Percentiles rank a stretch among this genome's conserved stretches.
Conservation (phyloP, 1,284 basidiomycete species). For the Volvariella volvacea region DNA sequence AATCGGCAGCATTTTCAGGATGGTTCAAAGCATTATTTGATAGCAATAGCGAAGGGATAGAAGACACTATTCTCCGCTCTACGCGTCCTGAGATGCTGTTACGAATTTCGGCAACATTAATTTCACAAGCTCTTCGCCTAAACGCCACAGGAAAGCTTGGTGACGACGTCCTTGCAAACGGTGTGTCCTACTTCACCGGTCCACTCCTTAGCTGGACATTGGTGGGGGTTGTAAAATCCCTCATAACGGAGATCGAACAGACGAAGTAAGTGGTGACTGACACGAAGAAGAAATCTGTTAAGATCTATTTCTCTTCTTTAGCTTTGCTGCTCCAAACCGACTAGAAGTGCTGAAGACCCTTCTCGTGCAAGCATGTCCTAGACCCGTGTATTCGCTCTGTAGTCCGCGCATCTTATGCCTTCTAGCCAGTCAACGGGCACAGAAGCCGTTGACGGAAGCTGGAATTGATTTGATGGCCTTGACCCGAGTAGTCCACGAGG, state of each 20-base stretch:
- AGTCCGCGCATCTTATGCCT: constrained; percentile 48
- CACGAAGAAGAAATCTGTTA: constrained; percentile 1
- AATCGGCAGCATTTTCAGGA: constrained; percentile 40
- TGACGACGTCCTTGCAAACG: constrained; percentile 59
- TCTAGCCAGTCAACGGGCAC: constrained; percentile 22
- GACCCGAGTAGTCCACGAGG: background rate
- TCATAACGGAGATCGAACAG: constrained; percentile 54
- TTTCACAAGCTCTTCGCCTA: constrained; percentile 52
- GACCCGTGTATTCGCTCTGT: constrained; percentile 56
- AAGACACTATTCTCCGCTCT: constrained; percentile 68
- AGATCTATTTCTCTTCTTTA: constrained; percentile 15
- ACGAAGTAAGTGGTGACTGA: constrained; percentile 37
- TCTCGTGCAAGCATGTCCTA: constrained; percentile 57
- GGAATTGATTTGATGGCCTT: background rate
- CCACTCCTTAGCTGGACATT: constrained; percentile 74
- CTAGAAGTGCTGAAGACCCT: constrained; percentile 62
- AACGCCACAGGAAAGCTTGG: constrained; percentile 50
- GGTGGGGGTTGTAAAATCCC: constrained; percentile 58
- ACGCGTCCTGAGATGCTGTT: constrained; percentile 64
- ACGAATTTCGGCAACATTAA: constrained; percentile 58
- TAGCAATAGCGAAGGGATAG: constrained; percentile 70
- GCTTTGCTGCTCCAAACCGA: constrained; percentile 33
- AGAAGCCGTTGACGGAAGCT: background rate
- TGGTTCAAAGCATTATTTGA: constrained; percentile 79
- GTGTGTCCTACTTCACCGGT: constrained; percentile 69